A percentile compares a stretch with the other conserved stretches of the same genome.
Conservation (phyloP, 345 rosid genomes). For the Lepidium sativum region DNA sequence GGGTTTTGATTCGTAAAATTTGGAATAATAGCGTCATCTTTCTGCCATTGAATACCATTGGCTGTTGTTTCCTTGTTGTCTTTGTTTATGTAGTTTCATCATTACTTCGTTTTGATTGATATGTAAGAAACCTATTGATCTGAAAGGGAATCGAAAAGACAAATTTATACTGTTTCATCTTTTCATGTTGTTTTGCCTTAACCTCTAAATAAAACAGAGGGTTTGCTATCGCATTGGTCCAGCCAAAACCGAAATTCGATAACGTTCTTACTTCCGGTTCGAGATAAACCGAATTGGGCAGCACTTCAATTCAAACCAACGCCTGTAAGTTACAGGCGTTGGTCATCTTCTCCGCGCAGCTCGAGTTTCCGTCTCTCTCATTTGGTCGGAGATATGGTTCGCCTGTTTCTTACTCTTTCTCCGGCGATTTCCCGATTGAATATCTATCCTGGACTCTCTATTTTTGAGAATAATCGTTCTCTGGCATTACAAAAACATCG, state of each 20-base stretch:
- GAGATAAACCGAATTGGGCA: constrained; percentile 14
- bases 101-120: neutral
- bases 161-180: neutral
- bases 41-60: neutral
- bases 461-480: neutral
- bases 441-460: neutral
- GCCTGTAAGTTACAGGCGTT: too few relatives aligned
- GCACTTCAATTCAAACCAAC: too few relatives aligned
- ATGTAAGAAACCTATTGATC: neutral
- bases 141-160: neutral
- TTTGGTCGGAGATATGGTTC: constrained; percentile 18
- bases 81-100: neutral
- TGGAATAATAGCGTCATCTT: neutral
- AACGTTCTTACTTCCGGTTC: neutral
- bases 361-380: neutral
- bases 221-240: neutral
- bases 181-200: neutral
- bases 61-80: neutral
- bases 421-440: constrained; percentile 19
- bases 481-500: constrained; percentile 1
- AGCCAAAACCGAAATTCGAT: neutral
- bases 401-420: constrained; percentile 13
- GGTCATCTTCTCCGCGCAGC: neutral
- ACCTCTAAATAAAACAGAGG: neutral
- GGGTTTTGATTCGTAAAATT: neutral